Evolutionary conservation across 805 yeast genomes (phyloP), one percentile per base, ranked within the genome.

Genomic region (Wickerhamiella dianesei): DNA sequence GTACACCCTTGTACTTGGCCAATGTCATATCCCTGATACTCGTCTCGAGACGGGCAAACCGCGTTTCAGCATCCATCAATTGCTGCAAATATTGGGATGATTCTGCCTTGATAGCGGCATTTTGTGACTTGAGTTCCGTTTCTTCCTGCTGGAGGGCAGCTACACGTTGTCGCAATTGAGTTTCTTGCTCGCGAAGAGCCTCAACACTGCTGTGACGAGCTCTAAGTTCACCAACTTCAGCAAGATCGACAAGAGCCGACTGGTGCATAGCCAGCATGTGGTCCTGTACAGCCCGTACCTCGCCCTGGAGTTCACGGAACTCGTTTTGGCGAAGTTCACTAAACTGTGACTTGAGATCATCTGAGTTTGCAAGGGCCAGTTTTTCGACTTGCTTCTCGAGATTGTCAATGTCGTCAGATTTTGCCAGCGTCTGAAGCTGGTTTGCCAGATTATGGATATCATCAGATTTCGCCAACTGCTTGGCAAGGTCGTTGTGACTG

Each of bases 261-360:
- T 41, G n/a, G 45, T 51, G 55, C 17, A 41, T 35, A 1, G 51
- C 50, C 4, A 50, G 18, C 40, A 53, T 21, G 20, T 53, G 55
- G 45, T 52, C 56, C 39, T 50, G 55, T 16, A 53, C 45, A 12
- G 57, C 57, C 9, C 55, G 48, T 3, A 54, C 49, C 21, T 54
- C 57, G 14, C 57, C 57, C n/a, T 43, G 44, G 5, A 53, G 20
- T 19, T 39, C 39, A 18, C n/a, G 18, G 29, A 16, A 2, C 8
- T 16, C 13, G 19, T 13, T 18, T 12, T 44, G 42, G 17, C 21
- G 19, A 6, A 25, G 32, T 25, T 25, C 9, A 6, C 9, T 25
- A 6, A 25, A 25, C 12, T 25, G 32, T 25, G 6, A 6, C 6
- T 25, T 12, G 12, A 25, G 9, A 25, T 6, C 6, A 12, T 6